Evolutionary conservation across 179 eudicot species (phyloP), one percentile per base, ranked within the genome.

Genomic region (Silene coronaria): DNA sequence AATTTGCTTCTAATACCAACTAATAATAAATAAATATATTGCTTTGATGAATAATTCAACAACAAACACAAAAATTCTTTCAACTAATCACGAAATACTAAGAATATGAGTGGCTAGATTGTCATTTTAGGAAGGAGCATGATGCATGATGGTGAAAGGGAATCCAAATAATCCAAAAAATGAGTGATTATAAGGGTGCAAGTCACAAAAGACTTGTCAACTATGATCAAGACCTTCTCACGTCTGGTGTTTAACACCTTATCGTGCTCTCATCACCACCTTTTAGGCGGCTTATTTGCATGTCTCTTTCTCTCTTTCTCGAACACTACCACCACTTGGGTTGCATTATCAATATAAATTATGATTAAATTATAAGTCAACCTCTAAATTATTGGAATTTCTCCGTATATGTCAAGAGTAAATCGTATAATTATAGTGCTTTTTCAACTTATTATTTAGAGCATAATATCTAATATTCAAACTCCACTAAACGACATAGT

Each of bases 221-320:
- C 24, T 3, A 30, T 19, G 48, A 66, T 66, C 26, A 66, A 66
- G 70, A 66, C 70, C 70, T 66, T 5, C 23, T 66, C 70, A 66
- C 70, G 48, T 32, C 70, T 66, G 70, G 70, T 66, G 24, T 36
- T 16, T 16, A 66, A 66, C 70, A 8, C 14, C 70, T 66, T 66
- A 66, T 66, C 70, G 70, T 66, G 70, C 70, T 66, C 48, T 19
- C 70, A n/a, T 66, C 26, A 66, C 70, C 70, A 17, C 48, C 70
- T 66, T 34, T 19, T 66, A 32, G 34, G 7, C 67, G n/a, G 7
- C 45, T 30, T 16, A 16, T 30, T 17, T 5, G 0, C 45, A 36
- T 30, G 8, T 64, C 58, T 17, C 5, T 17, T 16, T n/a, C 58
- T 13, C 21, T 13, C 2, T 53, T 42, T 42, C 6, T 42, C 48